These are phyloP conservation scores for Alnus rubra DNA, from an alignment of 306 rosid species.

Conservation along the genomic window DNA sequence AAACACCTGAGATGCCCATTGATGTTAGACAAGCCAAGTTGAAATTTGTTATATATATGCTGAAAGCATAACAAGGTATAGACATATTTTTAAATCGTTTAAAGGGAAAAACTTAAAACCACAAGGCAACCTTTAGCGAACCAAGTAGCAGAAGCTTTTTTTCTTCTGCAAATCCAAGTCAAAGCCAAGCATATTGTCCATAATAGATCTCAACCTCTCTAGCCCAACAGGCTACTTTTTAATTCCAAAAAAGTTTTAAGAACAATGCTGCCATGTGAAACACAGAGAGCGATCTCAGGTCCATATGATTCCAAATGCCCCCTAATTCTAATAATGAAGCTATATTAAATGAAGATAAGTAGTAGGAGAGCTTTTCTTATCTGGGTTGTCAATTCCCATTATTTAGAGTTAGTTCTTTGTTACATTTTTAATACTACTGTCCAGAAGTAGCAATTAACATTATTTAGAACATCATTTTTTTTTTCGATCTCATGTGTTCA, in stretches of 20 bases:
- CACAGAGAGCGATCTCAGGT: not conserved
- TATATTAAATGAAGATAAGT: not conserved
- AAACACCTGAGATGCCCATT: not conserved
- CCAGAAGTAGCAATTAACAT: not conserved
- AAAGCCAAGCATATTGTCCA: not conserved
- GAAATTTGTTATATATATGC: not conserved
- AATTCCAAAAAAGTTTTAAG: slow-evolving; percentile 13
- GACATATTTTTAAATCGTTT: not conserved
- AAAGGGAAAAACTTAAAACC: not conserved
- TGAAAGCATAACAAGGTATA: not conserved
- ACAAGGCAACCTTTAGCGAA: slow-evolving; percentile 3
- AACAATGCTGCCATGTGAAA: not conserved
- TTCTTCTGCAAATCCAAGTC: not conserved
- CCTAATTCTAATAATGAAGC: not conserved
- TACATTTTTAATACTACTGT: not conserved
- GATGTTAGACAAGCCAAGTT: not conserved
- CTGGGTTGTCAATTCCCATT: not conserved
- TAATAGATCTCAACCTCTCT: not conserved
- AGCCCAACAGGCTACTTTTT: slow-evolving; percentile 8
- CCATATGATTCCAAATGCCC: not conserved
- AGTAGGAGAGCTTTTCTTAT: not conserved
- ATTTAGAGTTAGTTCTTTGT: not conserved
- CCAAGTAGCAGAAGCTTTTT: not conserved
- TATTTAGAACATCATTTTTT: not conserved
- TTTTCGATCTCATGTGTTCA: not conserved